Evolutionary conservation across 2,329 filamentous ascomycete species (phyloP), one percentile per base, ranked within the genome.

Genomic region (Cladosporium cucumerinum): DNA sequence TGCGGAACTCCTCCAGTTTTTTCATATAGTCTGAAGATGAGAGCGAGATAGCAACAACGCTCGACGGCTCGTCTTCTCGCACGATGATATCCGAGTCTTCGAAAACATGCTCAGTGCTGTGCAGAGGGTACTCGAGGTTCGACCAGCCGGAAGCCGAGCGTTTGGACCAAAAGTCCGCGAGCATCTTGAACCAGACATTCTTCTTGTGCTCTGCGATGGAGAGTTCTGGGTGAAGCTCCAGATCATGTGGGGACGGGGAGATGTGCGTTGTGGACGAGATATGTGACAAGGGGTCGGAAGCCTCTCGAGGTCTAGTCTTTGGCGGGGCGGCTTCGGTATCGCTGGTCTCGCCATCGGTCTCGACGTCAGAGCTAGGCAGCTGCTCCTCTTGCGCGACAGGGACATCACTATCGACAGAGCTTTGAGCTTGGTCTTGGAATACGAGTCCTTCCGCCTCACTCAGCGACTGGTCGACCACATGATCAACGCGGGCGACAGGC

Each of bases 91-190:
- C 92, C 10, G 93, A 96, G 78, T 99, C 93, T 62, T 93, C 91
- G 79, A 98, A 98, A 57, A 99, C 93, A 76, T 99, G 95, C 75
- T 99, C 95, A 18, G 89, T 91, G 54, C 89, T 73, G 23, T 79
- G 77, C 49, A 98, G 85, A 3, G 96, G 96, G 72, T 99, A 99
- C 63, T 99, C 95, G 23, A 99, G 84, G 25, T 90, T 87, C 6
- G 90, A 86, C 95, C 95, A 99, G 43, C 94, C 93, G 76, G 93
- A 97, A 26, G 96, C 92, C 57, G 95, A 98, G 61, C 95, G 87
- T 78, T 99, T 96, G 2, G 95, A 96, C 95, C 95, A 99, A 77
- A 99, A 99, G 72, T 94, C 97, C 18, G 93, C 95, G 54, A 99
- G 84, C 81, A 97, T 93, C 75, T 96, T 97, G 86, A 99, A 90